A percentile compares a stretch with the other conserved stretches of the same genome.
These are phyloP conservation scores for Botrytis deweyae DNA, from an alignment of 2,329 filamentous ascomycete species.

Conservation along the genomic window DNA sequence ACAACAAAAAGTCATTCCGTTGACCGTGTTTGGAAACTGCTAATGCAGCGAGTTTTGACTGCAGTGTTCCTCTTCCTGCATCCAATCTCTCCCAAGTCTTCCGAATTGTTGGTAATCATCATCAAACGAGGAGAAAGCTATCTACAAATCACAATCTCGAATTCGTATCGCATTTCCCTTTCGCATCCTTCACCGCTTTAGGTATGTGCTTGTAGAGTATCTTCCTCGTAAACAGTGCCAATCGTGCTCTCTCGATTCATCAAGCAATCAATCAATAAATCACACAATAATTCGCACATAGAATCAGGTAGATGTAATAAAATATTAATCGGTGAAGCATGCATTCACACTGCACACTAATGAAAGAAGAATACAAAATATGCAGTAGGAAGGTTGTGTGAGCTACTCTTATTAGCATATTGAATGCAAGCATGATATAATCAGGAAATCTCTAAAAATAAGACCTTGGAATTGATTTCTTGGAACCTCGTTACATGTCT, in stretches of 20 bases:
- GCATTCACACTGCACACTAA: background rate
- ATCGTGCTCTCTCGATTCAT: background rate
- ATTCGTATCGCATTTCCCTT: background rate
- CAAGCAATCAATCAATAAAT: background rate
- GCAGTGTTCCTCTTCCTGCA: slow-evolving; percentile 1
- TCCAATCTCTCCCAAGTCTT: slow-evolving; percentile 14
- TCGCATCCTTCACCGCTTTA: slow-evolving; percentile 8
- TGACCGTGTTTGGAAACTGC: background rate
- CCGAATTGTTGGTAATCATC: slow-evolving; percentile 11
- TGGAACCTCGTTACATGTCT: background rate
- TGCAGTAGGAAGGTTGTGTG: background rate
- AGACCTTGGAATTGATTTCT: background rate
- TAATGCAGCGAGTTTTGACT: background rate
- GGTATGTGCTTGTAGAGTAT: background rate
- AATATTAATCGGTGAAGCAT: background rate
- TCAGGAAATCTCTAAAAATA: background rate
- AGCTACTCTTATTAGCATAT: background rate
- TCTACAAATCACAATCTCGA: slow-evolving; percentile 5
- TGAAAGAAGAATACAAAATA: slow-evolving; percentile 3
- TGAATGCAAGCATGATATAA: slow-evolving; percentile 9
- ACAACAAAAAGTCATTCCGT: background rate
- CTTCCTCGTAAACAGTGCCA: slow-evolving; percentile 8
- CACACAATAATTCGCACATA: background rate
- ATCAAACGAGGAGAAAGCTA: slow-evolving; percentile 5
- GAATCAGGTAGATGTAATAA: background rate